Percentiles rank a stretch among this genome's conserved stretches.
Conservation (phyloP, 371 early-diverging fungal species). For the Mortierella sp. region DNA sequence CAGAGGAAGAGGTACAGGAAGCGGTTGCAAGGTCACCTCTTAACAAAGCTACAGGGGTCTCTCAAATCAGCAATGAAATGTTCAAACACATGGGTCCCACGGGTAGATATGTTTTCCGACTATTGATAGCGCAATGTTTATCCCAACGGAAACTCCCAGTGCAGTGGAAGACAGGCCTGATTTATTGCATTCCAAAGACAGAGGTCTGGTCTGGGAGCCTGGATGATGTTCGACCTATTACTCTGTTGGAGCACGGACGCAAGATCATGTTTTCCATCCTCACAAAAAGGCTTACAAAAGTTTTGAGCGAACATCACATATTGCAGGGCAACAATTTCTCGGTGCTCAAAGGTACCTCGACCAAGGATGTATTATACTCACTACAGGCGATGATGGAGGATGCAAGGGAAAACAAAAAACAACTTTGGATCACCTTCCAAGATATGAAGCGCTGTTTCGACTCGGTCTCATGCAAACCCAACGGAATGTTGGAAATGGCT, state of each 20-base stretch:
- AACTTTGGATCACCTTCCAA: slow-evolving; percentile 26
- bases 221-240: slow-evolving; percentile 19
- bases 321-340: slow-evolving; percentile 27
- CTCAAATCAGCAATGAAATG: slow-evolving; percentile 11
- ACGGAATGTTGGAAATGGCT: slow-evolving; percentile 15
- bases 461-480: slow-evolving; percentile 17
- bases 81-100: slow-evolving; percentile 1
- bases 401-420: slow-evolving; percentile 16
- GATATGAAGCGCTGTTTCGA: slow-evolving; percentile 38
- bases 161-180: slow-evolving; percentile 18
- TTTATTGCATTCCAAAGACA: slow-evolving; percentile 28
- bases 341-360: slow-evolving; percentile 28
- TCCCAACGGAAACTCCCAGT: neutral
- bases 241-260: slow-evolving; percentile 22
- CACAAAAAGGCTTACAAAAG: slow-evolving; percentile 1
- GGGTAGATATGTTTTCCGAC: neutral
- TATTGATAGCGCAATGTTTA: too few species aligned
- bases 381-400: slow-evolving; percentile 30
- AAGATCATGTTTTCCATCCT: slow-evolving; percentile 25
- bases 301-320: slow-evolving; percentile 8
- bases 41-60: slow-evolving; percentile 22
- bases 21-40: slow-evolving; percentile 5
- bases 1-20: neutral
- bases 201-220: slow-evolving; percentile 27
- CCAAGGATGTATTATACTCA: slow-evolving; percentile 22